A percentile compares a stretch with the other conserved stretches of the same genome.
These are phyloP conservation scores for Rauvolfia tetraphylla DNA, from an alignment of 257 asterid genomes.

Conservation along the genomic window DNA sequence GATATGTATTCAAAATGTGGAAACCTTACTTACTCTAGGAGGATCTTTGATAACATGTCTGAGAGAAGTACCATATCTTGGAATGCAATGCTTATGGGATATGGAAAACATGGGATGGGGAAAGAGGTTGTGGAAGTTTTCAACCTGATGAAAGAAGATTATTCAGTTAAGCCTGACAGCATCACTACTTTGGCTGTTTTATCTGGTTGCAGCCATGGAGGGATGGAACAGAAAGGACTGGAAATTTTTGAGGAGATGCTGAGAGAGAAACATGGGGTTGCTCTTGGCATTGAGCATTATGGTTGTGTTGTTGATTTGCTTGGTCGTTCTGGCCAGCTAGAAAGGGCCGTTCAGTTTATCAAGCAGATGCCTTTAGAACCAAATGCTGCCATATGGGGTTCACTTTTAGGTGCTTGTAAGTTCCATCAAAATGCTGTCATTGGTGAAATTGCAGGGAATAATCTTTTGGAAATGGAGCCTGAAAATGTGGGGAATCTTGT, in stretches of 20 bases:
- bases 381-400: conserved; percentile 79
- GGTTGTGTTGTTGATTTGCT: conserved; percentile 89
- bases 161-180: conserved; percentile 42
- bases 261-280: conserved; percentile 21
- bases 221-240: conserved; percentile 64
- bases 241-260: conserved; percentile 48
- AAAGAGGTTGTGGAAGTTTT: conserved; percentile 55
- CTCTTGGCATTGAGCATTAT: conserved; percentile 69
- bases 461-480: conserved; percentile 69
- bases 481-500: conserved; percentile 66
- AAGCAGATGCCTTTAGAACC: conserved; percentile 71
- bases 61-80: conserved; percentile 70
- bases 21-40: conserved; percentile 62
- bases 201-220: conserved; percentile 92
- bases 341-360: conserved; percentile 61
- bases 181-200: conserved; percentile 58
- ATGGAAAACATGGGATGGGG: conserved; percentile 71
- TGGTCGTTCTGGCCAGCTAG: conserved; percentile 76
- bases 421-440: conserved; percentile 47
- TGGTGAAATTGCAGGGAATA: conserved; percentile 62
- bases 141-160: conserved; percentile 51
- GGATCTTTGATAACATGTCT: conserved; percentile 53
- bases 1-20: conserved; percentile 97
- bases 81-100: conserved; percentile 81
- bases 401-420: conserved; percentile 86